A percentile compares a stretch with the other conserved stretches of the same genome.
Conservation (phyloP, 2,329 filamentous ascomycete species). For the Cryoendolithus antarcticus region DNA sequence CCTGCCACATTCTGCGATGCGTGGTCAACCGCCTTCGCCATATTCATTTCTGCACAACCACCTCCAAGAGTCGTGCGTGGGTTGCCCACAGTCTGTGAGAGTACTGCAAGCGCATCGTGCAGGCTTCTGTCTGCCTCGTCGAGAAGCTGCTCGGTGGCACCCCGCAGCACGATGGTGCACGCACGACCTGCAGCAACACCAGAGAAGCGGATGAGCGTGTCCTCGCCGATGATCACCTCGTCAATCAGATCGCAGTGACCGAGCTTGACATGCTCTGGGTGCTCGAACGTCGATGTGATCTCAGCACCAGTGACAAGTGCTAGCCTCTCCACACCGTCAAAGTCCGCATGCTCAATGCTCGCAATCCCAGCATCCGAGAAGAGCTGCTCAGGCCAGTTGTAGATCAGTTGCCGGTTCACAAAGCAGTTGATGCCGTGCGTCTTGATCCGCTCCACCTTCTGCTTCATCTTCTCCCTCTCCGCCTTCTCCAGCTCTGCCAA, state of each 20-base stretch:
- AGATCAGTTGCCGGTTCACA: conserved; percentile 97
- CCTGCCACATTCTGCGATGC: conserved; percentile 88
- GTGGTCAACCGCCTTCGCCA: conserved; percentile 94
- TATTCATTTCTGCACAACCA: conserved; percentile 95
- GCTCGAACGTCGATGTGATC: conserved; percentile 94
- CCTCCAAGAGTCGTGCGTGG: conserved; percentile 88
- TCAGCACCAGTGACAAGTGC: conserved; percentile 93
- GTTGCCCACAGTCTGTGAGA: conserved; percentile 92
- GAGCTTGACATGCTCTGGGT: conserved; percentile 92
- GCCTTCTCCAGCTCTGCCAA: conserved; percentile 97
- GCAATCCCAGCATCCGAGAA: conserved; percentile 96
- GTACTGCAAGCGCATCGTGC: conserved; percentile 88
- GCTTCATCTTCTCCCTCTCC: conserved; percentile 98
- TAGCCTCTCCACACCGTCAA: conserved; percentile 91
- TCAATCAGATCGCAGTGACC: conserved; percentile 92
- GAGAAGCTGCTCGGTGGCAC: conserved; percentile 90
- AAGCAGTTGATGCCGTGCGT: conserved; percentile 99
- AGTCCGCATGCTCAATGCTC: conserved; percentile 97
- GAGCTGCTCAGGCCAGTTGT: conserved; percentile 99
- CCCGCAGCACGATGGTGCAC: conserved; percentile 91
- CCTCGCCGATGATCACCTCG: conserved; percentile 96
- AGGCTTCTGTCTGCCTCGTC: conserved; percentile 94
- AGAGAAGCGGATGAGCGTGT: conserved; percentile 94
- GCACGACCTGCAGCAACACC: conserved; percentile 87
- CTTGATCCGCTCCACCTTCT: conserved; percentile 98